These are phyloP conservation scores for Nephelium lappaceum DNA, from an alignment of 345 rosid genomes.

Conservation along the genomic window DNA sequence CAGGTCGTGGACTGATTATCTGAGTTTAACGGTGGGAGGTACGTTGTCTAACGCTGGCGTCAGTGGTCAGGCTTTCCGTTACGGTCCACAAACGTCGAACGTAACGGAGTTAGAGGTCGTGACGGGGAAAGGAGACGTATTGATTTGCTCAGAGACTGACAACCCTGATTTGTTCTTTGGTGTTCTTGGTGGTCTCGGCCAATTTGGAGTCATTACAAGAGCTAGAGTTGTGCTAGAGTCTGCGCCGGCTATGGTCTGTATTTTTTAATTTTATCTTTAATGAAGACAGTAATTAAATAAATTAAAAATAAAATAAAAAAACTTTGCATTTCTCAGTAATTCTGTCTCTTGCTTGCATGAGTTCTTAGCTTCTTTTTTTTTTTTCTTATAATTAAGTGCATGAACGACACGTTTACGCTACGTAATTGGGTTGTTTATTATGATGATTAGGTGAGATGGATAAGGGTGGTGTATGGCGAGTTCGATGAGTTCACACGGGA, in stretches of 20 bases:
- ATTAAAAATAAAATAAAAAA: neutral
- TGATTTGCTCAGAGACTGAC: constrained; percentile 57
- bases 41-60: constrained; percentile 95
- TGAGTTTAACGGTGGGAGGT: constrained; percentile 88
- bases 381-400: constrained; percentile 31
- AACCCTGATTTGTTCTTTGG: constrained; percentile 73
- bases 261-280: neutral
- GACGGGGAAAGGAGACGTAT: constrained; percentile 70
- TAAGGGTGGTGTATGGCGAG: constrained; percentile 77
- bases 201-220: constrained; percentile 87
- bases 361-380: neutral
- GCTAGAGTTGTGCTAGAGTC: constrained; percentile 71
- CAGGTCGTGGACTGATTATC: constrained; percentile 91
- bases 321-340: neutral
- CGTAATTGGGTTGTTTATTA: constrained; percentile 22
- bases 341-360: neutral
- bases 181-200: constrained; percentile 87
- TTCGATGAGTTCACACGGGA: constrained; percentile 70
- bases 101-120: constrained; percentile 89
- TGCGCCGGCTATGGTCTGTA: constrained; percentile 80
- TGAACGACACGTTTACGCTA: constrained; percentile 30
- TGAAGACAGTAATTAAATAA: no score
- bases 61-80: constrained; percentile 92
- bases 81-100: constrained; percentile 86
- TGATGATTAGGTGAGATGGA: constrained; percentile 83